phyloP scores from a whole-genome alignment of 2,329 filamentous ascomycete genomes.

The Ascochyta pisi region DNA sequence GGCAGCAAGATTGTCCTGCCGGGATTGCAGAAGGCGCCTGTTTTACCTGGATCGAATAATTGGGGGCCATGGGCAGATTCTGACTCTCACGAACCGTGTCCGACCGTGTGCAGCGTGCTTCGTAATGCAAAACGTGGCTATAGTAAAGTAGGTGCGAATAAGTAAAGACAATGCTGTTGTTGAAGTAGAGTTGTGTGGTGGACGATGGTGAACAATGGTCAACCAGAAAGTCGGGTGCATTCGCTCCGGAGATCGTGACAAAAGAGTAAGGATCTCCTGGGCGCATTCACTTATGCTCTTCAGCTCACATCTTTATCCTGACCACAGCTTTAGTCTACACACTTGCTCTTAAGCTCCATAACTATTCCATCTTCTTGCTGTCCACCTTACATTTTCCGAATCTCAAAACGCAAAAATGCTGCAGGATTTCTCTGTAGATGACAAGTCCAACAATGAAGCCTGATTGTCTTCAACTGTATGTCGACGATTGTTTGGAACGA shows the following conservation, averaged over 20 bases:
- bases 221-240: conserved; percentile 23
- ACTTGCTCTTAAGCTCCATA: no score
- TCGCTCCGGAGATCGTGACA: conserved; percentile 16
- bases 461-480: no score
- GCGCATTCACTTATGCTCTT: conserved; percentile 3
- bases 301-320: conserved; percentile 12
- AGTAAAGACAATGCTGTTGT: conserved; percentile 13
- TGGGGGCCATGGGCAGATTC: background rate
- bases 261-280: conserved; percentile 18
- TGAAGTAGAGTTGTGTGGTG: conserved; percentile 17
- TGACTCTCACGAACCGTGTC: conserved; percentile 2
- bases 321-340: background rate
- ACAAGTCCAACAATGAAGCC: no score
- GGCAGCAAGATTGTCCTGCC: background rate
- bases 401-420: no score
- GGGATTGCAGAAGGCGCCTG: conserved; percentile 9
- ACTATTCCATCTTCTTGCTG: no score
- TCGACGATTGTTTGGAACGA: no score
- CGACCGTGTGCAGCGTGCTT: background rate
- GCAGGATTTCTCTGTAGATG: no score
- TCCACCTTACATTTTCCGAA: no score
- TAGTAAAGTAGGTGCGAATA: background rate
- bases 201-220: conserved; percentile 2
- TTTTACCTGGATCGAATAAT: conserved; percentile 6
- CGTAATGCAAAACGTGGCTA: background rate